A percentile compares a stretch with the other conserved stretches of the same genome.
Evolutionary conservation across 2,329 filamentous ascomycete genomes (phyloP).

Genomic region (Dactylellina parvicollis): DNA sequence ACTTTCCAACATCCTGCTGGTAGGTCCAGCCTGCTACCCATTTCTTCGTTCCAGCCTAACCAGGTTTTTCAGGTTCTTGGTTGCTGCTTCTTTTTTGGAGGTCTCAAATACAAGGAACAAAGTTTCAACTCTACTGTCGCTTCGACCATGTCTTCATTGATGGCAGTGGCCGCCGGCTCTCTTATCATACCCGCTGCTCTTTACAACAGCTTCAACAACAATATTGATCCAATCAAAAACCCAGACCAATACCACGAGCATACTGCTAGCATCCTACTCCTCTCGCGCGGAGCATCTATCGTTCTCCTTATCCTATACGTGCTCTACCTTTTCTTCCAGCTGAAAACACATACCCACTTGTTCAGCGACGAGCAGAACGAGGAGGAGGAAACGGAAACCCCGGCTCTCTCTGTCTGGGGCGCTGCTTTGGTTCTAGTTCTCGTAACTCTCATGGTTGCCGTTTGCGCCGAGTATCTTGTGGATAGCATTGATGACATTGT

Average conservation of each 20-base stretch:
- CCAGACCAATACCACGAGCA: slow-evolving; percentile 34
- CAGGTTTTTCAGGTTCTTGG: slow-evolving; percentile 71
- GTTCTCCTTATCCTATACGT: slow-evolving; percentile 79
- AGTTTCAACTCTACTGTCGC: slow-evolving; percentile 79
- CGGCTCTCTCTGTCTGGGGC: slow-evolving; percentile 48
- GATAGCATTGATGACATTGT: slow-evolving; percentile 79
- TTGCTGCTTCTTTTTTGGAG: slow-evolving; percentile 81
- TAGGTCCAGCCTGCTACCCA: slow-evolving; percentile 39
- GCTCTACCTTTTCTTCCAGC: slow-evolving; percentile 80
- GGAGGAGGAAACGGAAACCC: slow-evolving; percentile 45
- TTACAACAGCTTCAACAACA: slow-evolving; percentile 57
- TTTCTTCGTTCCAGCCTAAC: slow-evolving; percentile 12
- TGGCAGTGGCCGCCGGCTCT: slow-evolving; percentile 73
- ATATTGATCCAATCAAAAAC: slow-evolving; percentile 53
- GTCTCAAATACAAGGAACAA: slow-evolving; percentile 76
- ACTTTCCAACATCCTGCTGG: slow-evolving; percentile 90
- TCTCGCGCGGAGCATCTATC: slow-evolving; percentile 79
- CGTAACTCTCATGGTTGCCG: slow-evolving; percentile 74
- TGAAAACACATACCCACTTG: slow-evolving; percentile 76
- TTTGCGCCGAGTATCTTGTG: slow-evolving; percentile 81
- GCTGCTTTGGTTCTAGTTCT: slow-evolving; percentile 74
- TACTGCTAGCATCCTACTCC: slow-evolving; percentile 57
- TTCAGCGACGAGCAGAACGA: slow-evolving; percentile 68
- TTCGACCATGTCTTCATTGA: slow-evolving; percentile 75
- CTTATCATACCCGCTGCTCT: slow-evolving; percentile 76